Base-by-base conservation (phyloP, 2,329 filamentous ascomycete genomes). In the Fusarium kyushuense region DNA sequence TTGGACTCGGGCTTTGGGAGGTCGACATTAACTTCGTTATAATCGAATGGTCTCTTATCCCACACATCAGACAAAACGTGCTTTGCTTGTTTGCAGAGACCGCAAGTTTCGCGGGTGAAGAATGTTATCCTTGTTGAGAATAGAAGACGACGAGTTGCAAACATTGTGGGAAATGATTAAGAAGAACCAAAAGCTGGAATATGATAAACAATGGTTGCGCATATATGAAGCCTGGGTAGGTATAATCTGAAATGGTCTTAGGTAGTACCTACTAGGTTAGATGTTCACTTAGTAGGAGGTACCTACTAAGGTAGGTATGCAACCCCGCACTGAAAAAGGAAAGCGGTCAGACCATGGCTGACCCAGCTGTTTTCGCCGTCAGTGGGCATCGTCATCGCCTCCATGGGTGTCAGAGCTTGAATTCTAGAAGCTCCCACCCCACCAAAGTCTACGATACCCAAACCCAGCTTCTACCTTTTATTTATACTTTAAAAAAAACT, bases 31-130 rank as follows among this genome's bases (percentile, higher is more conserved):
- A 94, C 83, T 77, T 94, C 90, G 10, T 83, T 82, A 77, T 89
- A 93, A 19, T 84, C 84, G 77, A 94, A 93, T 0, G 89, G 89
- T 27, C 89, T 82, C 63, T 75, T 76, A 58, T 91, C 86, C 86
- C 87, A 90, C 11, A 94, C 90, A 12, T 87, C 82, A 5, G 89
- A 89, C 25, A 95, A 82, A 3, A 90, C 89, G 9, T 83, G 82
- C 74, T 90, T 92, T 8, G 91, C 92, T 52, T 89, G 84, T 23
- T 83, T 83, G 74, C 92, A 95, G 5, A 95, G 84, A 0, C 88
- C 88, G 77, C 92, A 95, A 62, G 89, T 89, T 35, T 87, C 82
- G 41, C 92, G 87, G 4, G 89, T 92, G 78, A 94, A 94, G 32
- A 94, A 83, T 0, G 92, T 94, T 73, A 94, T 89, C 60, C 90